Conservation (phyloP, 805 yeast genomes). For the Candida hispaniensis region DNA sequence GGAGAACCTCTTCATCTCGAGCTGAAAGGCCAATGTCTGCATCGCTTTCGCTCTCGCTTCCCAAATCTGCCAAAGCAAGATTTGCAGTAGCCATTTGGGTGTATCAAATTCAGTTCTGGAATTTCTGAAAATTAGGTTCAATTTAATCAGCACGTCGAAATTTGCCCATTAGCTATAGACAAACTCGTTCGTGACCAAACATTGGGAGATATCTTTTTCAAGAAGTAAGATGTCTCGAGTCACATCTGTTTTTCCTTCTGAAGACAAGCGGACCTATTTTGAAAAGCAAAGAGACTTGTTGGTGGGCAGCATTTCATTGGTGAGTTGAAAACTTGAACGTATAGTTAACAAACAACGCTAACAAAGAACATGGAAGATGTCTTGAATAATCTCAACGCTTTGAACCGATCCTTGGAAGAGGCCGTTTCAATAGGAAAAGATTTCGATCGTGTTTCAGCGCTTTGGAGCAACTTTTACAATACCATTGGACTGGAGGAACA, state of each 20-base stretch:
- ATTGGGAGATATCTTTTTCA: too few species aligned
- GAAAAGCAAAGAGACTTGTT: slow-evolving; percentile 50
- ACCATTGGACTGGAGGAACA: too few species aligned
- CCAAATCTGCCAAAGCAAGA: too few species aligned
- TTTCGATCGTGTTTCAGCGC: slow-evolving; percentile 56
- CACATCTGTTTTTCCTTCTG: slow-evolving; percentile 10
- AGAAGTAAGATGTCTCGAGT: slow-evolving; percentile 15
- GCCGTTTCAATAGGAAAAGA: slow-evolving; percentile 66
- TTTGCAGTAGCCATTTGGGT: too few species aligned
- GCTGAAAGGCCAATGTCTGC: too few species aligned
- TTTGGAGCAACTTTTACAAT: slow-evolving; percentile 61
- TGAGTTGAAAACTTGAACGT: slow-evolving; percentile 16
- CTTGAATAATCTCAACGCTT: slow-evolving; percentile 48
- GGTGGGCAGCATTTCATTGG: slow-evolving; percentile 43
- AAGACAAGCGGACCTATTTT: slow-evolving; percentile 32
- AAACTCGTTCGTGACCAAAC: too few species aligned
- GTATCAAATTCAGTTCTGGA: too few species aligned
- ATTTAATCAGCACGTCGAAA: too few species aligned
- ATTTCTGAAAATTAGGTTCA: too few species aligned
- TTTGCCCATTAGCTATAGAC: too few species aligned
- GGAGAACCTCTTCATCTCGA: too few species aligned
- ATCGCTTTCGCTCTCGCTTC: too few species aligned
- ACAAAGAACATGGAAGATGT: slow-evolving; percentile 46
- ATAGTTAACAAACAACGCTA: slow-evolving; percentile 1
- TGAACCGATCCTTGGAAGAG: slow-evolving; percentile 57